Evolutionary conservation across 176 grass and related monocot species (phyloP), one percentile per base, ranked within the genome.

Genomic region (Areca catechu): DNA sequence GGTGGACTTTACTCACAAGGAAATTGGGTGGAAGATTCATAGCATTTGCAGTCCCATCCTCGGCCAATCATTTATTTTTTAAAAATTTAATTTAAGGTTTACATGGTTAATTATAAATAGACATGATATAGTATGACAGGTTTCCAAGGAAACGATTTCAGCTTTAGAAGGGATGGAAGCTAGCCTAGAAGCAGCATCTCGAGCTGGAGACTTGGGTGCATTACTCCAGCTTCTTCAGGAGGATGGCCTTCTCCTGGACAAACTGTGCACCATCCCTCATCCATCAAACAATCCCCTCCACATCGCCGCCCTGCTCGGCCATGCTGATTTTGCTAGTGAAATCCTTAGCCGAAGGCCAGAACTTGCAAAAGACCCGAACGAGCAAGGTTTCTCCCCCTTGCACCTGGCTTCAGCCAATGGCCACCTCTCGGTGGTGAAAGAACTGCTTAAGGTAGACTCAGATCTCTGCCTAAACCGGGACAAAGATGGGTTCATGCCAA

Each of bases 351-450:
- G 9, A 6, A 66, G 57, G 0, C 61, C 15, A 3, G 25, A 50
- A 5, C 51, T 75, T 19, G 28, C 29, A 1, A 16, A 4, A 0
- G 27, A 66, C 30, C 4, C n/a, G 1, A 74, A 75, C 28, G 14
- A 5, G 7, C 48, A 75, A 4, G 72, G 61, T 0, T n/a, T 51
- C 16, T 50, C 72, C 5, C 29, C 52, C 0, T 47, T 66, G 3
- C 73, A 76, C 27, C 43, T 76, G 63, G 73, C 73, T 49, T 37
- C 37, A 3, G 17, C 20, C 4, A 19, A 51, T 22, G 63, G 63
- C 23, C 73, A 76, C 54, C 17, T 76, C 47, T 4, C 7, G 1
- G 47, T 53, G 0, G 61, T 49, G 34, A 50, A 67, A 9, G 47
- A 60, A 20, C 43, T 68, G 43, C 3, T 68, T 17, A 34, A 67